Evolutionary conservation across 192 early-diverging fungal species (phyloP).

Genomic region (Mortierella hygrophila): DNA sequence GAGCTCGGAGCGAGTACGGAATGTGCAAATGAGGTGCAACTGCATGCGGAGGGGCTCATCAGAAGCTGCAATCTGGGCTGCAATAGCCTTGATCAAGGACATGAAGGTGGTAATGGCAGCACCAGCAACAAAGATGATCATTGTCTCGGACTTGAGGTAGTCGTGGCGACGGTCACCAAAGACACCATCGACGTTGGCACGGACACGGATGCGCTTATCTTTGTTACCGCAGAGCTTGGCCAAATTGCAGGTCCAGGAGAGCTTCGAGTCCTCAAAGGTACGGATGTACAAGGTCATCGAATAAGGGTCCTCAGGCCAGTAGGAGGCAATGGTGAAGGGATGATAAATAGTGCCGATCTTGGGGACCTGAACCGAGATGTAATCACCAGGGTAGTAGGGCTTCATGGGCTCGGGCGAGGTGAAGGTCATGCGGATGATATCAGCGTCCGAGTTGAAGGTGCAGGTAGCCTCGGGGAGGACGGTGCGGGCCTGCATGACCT

Average conservation of each 20-base stretch:
- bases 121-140: slow-evolving; percentile 53
- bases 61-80: slow-evolving; percentile 46
- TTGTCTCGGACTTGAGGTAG: slow-evolving; percentile 38
- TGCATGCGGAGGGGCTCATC: slow-evolving; percentile 43
- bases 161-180: slow-evolving; percentile 52
- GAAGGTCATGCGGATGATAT: slow-evolving; percentile 45
- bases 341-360: slow-evolving; percentile 44
- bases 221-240: slow-evolving; percentile 42
- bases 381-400: slow-evolving; percentile 55
- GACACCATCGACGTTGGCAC: slow-evolving; percentile 46
- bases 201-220: slow-evolving; percentile 51
- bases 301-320: slow-evolving; percentile 56
- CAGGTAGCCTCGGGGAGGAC: slow-evolving; percentile 45
- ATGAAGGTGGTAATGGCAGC: slow-evolving; percentile 51
- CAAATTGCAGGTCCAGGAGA: slow-evolving; percentile 41
- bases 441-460: slow-evolving; percentile 42
- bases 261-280: slow-evolving; percentile 36
- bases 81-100: slow-evolving; percentile 51
- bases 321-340: slow-evolving; percentile 53
- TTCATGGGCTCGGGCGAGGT: slow-evolving; percentile 54
- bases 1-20: slow-evolving; percentile 50
- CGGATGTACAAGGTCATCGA: slow-evolving; percentile 50
- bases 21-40: slow-evolving; percentile 49
- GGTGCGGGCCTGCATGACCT: slow-evolving; percentile 48
- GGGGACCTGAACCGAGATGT: slow-evolving; percentile 46